These are phyloP conservation scores for Iris pallida DNA, from an alignment of 116 monocot genomes.

Conservation along the genomic window DNA sequence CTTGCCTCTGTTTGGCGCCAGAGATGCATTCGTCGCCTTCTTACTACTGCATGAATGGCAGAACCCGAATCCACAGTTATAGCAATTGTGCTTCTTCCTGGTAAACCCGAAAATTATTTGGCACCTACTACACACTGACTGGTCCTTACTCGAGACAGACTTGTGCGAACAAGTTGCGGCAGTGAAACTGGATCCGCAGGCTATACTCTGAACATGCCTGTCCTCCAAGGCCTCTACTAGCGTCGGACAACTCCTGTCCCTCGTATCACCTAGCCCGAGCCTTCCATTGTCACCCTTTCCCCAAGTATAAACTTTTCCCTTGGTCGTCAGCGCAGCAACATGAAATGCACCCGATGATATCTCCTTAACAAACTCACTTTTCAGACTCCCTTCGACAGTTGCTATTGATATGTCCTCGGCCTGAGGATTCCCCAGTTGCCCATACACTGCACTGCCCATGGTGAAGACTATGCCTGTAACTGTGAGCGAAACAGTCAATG, in stretches of 20 bases:
- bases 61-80: conserved; percentile 61
- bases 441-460: conserved; percentile 65
- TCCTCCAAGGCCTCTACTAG: conserved; percentile 67
- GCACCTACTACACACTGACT: conserved; percentile 61
- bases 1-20: conserved; percentile 49
- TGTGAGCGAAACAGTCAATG: conserved; percentile 60
- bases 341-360: conserved; percentile 67
- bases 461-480: conserved; percentile 65
- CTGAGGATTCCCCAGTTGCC: conserved; percentile 72
- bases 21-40: conserved; percentile 49
- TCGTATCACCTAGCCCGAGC: conserved; percentile 71
- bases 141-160: conserved; percentile 44
- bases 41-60: conserved; percentile 79
- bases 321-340: conserved; percentile 60
- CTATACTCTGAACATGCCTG: conserved; percentile 49
- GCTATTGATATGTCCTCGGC: conserved; percentile 42
- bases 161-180: conserved; percentile 65
- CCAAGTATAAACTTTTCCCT: conserved; percentile 80
- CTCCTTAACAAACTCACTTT: conserved; percentile 69
- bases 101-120: conserved; percentile 64
- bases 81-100: conserved; percentile 79
- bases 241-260: conserved; percentile 57
- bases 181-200: conserved; percentile 77
- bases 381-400: conserved; percentile 58
- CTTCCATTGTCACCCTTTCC: conserved; percentile 88